Percentiles rank a stretch among this genome's conserved stretches.
These are phyloP conservation scores for Penicillium canescens DNA, from an alignment of 495 filamentous ascomycete species.

Conservation along the genomic window DNA sequence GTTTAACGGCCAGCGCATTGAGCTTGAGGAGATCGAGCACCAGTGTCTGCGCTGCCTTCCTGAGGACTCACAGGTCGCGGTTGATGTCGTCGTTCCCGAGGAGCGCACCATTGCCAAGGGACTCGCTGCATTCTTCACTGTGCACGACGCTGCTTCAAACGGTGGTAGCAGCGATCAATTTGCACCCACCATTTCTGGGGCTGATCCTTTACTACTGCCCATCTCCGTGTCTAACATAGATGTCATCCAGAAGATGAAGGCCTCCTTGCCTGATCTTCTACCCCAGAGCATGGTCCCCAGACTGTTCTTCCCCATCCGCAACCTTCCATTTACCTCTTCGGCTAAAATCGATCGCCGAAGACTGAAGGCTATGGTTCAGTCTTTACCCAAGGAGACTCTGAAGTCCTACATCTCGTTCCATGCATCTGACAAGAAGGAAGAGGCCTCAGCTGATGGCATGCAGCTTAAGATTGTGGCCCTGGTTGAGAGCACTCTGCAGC, in stretches of 20 bases:
- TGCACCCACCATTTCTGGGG: slow-evolving; percentile 17
- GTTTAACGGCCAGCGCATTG: slow-evolving; percentile 64
- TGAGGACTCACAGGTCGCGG: slow-evolving; percentile 36
- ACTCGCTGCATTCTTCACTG: slow-evolving; percentile 46
- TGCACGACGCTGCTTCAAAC: slow-evolving; percentile 19
- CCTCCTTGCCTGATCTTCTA: slow-evolving; percentile 32
- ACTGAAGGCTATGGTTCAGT: slow-evolving; percentile 43
- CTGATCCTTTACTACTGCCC: slow-evolving; percentile 32
- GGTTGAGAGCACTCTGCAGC: slow-evolving; percentile 38
- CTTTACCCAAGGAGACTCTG: slow-evolving; percentile 39
- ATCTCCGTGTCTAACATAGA: slow-evolving; percentile 32
- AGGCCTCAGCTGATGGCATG: slow-evolving; percentile 25
- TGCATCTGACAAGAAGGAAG: slow-evolving; percentile 19
- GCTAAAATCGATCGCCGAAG: slow-evolving; percentile 63
- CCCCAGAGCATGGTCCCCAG: slow-evolving; percentile 63
- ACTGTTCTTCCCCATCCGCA: slow-evolving; percentile 57
- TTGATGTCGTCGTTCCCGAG: slow-evolving; percentile 44
- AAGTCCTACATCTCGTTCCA: slow-evolving; percentile 42
- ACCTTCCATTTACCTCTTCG: slow-evolving; percentile 56
- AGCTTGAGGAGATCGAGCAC: slow-evolving; percentile 66
- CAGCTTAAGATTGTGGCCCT: slow-evolving; percentile 35
- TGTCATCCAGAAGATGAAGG: slow-evolving; percentile 34
- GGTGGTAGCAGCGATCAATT: slow-evolving; percentile 22
- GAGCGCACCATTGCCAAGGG: slow-evolving; percentile 34
- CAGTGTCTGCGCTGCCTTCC: slow-evolving; percentile 40